A percentile compares a stretch with the other conserved stretches of the same genome.
Conservation (phyloP, 768 basidiomycete species). For the Botryobasidium botryosum region DNA sequence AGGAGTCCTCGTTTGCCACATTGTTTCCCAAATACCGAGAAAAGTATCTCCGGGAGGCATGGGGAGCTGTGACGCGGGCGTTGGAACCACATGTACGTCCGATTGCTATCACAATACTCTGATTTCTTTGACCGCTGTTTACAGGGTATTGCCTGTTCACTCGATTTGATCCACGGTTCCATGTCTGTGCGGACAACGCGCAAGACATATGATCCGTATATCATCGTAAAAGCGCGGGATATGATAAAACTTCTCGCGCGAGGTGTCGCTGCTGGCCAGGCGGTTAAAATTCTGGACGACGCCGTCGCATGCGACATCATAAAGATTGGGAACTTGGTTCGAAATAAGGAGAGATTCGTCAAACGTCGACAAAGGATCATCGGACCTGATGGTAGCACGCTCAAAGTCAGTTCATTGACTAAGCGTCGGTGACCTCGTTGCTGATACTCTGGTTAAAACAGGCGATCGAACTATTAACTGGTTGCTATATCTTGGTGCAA, state of each 20-base stretch:
- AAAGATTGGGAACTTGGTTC: constrained; percentile 85
- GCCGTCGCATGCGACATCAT: constrained; percentile 89
- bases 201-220: constrained; percentile 93
- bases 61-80: constrained; percentile 77
- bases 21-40: constrained; percentile 98
- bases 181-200: constrained; percentile 96
- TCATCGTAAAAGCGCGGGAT: constrained; percentile 90
- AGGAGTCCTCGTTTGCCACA: constrained; percentile 96
- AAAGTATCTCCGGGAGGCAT: constrained; percentile 87
- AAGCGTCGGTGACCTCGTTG: background rate
- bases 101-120: background rate
- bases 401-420: constrained; percentile 51
- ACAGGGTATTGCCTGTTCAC: constrained; percentile 76
- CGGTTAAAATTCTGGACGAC: constrained; percentile 81
- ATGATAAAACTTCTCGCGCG: constrained; percentile 89
- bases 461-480: constrained; percentile 93
- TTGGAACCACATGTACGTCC: constrained; percentile 57
- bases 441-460: constrained; percentile 18
- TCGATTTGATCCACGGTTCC: constrained; percentile 89
- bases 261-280: constrained; percentile 72
- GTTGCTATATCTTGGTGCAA: constrained; percentile 95
- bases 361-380: constrained; percentile 93
- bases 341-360: constrained; percentile 94
- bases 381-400: constrained; percentile 90
- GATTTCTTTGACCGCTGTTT: constrained; percentile 1